phyloP scores from a whole-genome alignment of 495 filamentous ascomycete species.

The Hypoxylon cercidicola region DNA sequence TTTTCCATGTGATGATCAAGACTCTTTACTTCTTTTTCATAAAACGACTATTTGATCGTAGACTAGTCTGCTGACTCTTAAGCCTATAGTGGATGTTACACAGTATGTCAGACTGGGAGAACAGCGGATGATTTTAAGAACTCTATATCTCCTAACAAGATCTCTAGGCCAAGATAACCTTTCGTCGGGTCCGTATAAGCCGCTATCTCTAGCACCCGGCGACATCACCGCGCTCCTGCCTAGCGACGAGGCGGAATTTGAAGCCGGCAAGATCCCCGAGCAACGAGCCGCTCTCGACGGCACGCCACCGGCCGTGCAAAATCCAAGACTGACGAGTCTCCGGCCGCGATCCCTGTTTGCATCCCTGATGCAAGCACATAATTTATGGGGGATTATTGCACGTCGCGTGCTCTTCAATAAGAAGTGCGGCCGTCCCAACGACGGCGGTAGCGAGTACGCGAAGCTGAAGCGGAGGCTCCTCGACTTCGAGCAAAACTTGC shows the following conservation, averaged over 20 bases:
- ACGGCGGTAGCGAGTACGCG: constrained; percentile 54
- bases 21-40: neutral
- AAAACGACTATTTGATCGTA: neutral
- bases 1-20: too few relatives aligned
- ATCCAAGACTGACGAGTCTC: constrained; percentile 54
- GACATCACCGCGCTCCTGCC: constrained; percentile 64
- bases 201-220: constrained; percentile 55
- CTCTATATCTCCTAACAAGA: constrained; percentile 20
- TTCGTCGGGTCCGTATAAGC: constrained; percentile 58
- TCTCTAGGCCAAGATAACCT: constrained; percentile 59
- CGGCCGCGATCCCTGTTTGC: constrained; percentile 59
- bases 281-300: constrained; percentile 62
- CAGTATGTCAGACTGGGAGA: constrained; percentile 42
- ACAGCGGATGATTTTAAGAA: neutral
- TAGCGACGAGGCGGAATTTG: constrained; percentile 59
- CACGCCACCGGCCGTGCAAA: constrained; percentile 56
- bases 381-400: constrained; percentile 61
- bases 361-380: constrained; percentile 60
- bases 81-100: constrained; percentile 60
- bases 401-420: constrained; percentile 53
- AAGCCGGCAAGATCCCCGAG: constrained; percentile 51
- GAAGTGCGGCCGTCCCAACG: constrained; percentile 52
- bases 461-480: constrained; percentile 49
- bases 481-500: constrained; percentile 57
- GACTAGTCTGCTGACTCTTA: constrained; percentile 8